Evolutionary conservation across 1,284 basidiomycete species (phyloP), one percentile per base, ranked within the genome.

Genomic region (Cystobasidium pallidum): DNA sequence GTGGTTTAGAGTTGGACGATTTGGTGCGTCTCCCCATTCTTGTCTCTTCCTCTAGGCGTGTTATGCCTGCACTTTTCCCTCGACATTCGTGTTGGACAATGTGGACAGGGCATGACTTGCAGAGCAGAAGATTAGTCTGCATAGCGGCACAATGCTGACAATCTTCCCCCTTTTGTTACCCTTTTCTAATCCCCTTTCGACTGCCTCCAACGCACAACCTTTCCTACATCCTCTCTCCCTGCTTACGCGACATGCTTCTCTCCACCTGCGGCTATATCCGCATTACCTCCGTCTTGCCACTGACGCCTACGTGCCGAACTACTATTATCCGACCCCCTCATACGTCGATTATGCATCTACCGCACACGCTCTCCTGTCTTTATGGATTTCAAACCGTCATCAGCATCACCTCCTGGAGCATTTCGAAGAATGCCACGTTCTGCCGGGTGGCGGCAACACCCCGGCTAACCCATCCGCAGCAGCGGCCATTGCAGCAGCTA

Each of bases 361-460:
- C 45, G n/a, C 15, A 51, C 49, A 39, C 32, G 24, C 43, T 24
- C 8, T 21, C 19, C 28, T 13, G 30, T 32, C 62, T 3, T 17
- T 7, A 43, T n/a, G 15, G 3, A 7, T 36, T 24, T 17, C 36
- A 43, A 34, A 26, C 28, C n/a, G n/a, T n/a, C 32, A 2, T 32
- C 26, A 73, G 8, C 91, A 93, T 77, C 90, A 89, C 0, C 86
- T 92, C 28, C 85, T 92, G 4, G 90, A 92, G 80, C 91, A 92
- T 78, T 92, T 92, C 76, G 91, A 92, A 78, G 88, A 91, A 73
- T 86, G 87, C 55, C 91, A 92, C 80, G 89, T 92, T 65, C 59
- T 75, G 32, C 52, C 70, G 11, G 66, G 70, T 39, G 49, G 55
- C 28, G 43, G 45, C 32, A 45, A 21, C 17, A 55, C 47, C 17